These are phyloP conservation scores for Boletus sensibilis DNA, from an alignment of 768 basidiomycete species.

Conservation along the genomic window DNA sequence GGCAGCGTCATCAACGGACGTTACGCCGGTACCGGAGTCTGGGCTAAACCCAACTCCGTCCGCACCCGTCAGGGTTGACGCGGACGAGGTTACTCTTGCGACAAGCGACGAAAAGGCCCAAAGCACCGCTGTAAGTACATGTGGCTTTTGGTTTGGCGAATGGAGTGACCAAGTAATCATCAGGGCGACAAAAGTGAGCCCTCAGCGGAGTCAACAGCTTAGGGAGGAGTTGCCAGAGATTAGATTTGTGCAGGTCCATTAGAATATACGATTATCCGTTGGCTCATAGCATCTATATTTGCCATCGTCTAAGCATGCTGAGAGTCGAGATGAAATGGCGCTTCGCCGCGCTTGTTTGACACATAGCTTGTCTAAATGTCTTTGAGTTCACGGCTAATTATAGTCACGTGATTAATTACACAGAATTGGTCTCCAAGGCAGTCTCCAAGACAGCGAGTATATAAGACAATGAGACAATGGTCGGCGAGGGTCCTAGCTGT, in stretches of 20 bases:
- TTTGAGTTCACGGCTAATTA: not conserved
- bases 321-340: not conserved
- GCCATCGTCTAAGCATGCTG: not conserved
- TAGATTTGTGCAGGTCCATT: conserved; percentile 8
- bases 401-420: not conserved
- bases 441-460: conserved; percentile 12
- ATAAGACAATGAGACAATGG: conserved; percentile 9
- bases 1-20: not conserved
- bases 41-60: not conserved
- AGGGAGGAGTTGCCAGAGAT: not conserved
- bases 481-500: not conserved
- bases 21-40: not conserved
- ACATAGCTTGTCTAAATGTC: no score
- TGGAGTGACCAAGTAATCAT: conserved; percentile 5
- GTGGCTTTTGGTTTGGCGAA: not conserved
- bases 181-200: not conserved
- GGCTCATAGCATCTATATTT: not conserved
- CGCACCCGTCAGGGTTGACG: not conserved
- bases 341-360: not conserved
- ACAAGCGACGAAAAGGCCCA: conserved; percentile 6
- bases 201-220: conserved; percentile 10
- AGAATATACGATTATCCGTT: not conserved
- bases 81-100: conserved; percentile 5
- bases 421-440: no score
- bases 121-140: conserved; percentile 17